phyloP scores from a whole-genome alignment of 257 asterid genomes.

The Euphrasia confusa region DNA sequence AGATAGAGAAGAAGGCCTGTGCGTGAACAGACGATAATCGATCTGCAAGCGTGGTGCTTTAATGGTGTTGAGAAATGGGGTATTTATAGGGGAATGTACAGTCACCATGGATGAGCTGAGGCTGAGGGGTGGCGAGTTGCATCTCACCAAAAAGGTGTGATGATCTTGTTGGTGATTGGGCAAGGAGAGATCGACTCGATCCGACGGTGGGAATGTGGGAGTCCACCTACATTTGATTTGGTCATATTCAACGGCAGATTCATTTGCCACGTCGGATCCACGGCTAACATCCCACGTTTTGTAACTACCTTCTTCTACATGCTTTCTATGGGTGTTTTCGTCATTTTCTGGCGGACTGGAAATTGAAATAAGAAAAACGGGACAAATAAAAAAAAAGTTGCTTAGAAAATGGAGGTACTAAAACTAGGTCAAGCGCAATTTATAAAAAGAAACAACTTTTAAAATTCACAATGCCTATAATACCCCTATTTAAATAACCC shows the following conservation, averaged over 20 bases:
- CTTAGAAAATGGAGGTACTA: no score
- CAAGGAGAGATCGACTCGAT: not conserved
- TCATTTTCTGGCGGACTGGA: not conserved
- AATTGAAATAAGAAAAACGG: no score
- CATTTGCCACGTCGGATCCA: conserved; percentile 44
- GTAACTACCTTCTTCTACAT: conserved; percentile 21
- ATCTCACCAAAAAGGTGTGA: not conserved
- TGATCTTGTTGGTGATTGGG: conserved; percentile 19
- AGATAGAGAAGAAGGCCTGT: not conserved
- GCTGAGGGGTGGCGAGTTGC: conserved; percentile 15
- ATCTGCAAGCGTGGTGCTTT: conserved; percentile 11
- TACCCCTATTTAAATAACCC: no score
- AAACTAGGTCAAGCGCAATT: no score
- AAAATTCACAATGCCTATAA: no score
- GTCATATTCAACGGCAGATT: conserved; percentile 27
- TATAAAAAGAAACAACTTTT: no score
- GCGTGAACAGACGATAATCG: conserved; percentile 6
- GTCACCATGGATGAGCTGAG: conserved; percentile 16
- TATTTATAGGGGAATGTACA: conserved; percentile 37
- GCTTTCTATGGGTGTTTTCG: not conserved
- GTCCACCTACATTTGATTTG: conserved; percentile 22
- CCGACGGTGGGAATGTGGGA: conserved; percentile 30
- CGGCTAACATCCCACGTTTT: conserved; percentile 13
- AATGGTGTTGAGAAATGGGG: conserved; percentile 21
- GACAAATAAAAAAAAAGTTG: no score